Evolutionary conservation across 140 eudicot species (phyloP), one percentile per base, ranked within the genome.

Genomic region (Stevia rebaudiana): DNA sequence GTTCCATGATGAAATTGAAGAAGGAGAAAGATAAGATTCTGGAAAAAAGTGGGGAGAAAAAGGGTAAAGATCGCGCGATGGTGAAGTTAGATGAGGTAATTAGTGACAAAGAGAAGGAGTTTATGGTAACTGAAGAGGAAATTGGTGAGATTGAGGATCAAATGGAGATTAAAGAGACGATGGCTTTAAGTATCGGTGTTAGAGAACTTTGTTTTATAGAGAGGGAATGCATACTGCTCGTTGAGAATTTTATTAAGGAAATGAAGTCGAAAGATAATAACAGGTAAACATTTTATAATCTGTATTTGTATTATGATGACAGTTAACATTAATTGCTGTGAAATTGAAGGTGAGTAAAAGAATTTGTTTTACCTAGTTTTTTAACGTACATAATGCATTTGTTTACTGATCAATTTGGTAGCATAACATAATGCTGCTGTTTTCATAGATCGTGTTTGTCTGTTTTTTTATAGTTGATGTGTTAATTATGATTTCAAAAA

Each of bases 171-270:
- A 80, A 68, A 63, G 97, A 86, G 76, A 69, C 84, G 0, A 36
- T 76, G 75, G 83, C 82, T 5, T 65, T 86, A 43, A 82, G 89
- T 60, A 74, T 90, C 70, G 82, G 86, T 56, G 84, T 80, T 61
- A 78, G 90, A 82, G 94, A 90, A 70, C 87, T 90, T 60, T 74
- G 76, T 7, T 86, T 67, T 46, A 84, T 90, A 22, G 90, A 86
- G 83, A 72, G 86, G 70, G 90, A 90, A 69, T 63, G 88, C 70
- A 61, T 67, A 66, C 69, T 43, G 23, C 79, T 90, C 63, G 94
- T 90, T 12, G 81, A 84, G 62, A 69, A 65, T 70, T 83, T 83
- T 68, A 39, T 40, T n/a, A 61, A 50, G 70, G 74, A 82, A 31
- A 69, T 80, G 76, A 82, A 75, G 69, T 73, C 36, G 71, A 75